phyloP scores from a whole-genome alignment of 345 rosid species.

The Litchi chinensis region DNA sequence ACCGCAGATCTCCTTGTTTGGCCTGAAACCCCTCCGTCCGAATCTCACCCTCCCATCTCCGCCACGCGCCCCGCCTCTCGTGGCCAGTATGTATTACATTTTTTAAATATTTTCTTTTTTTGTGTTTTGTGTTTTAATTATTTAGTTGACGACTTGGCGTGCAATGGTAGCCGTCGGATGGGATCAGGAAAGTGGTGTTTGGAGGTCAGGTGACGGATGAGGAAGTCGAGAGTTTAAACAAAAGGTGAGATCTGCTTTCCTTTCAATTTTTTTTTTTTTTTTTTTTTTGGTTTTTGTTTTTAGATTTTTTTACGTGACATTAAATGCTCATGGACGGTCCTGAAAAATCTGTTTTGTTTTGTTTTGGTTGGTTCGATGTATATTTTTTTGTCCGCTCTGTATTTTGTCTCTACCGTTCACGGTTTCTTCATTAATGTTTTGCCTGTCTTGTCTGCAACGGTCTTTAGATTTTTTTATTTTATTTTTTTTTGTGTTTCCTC shows the following conservation, averaged over 20 bases:
- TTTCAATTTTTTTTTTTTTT: neutral
- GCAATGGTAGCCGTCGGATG: conserved; percentile 80
- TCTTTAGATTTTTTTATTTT: neutral
- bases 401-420: neutral
- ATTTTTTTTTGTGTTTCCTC: neutral
- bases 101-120: neutral
- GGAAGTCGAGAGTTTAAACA: conserved; percentile 80
- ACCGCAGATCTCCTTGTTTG: conserved; percentile 94
- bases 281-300: neutral
- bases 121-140: neutral
- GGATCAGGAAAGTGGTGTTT: conserved; percentile 91
- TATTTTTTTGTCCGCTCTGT: neutral
- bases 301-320: conserved; percentile 3
- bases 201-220: conserved; percentile 99
- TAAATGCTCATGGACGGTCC: conserved; percentile 1
- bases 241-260: conserved; percentile 64
- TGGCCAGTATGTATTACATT: conserved; percentile 47
- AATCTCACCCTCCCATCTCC: conserved; percentile 42
- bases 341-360: neutral
- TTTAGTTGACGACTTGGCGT: conserved; percentile 15
- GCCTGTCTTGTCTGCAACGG: conserved; percentile 9
- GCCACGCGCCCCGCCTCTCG: conserved; percentile 65
- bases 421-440: conserved; percentile 2
- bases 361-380: neutral
- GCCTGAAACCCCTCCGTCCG: conserved; percentile 65